Base-by-base conservation (phyloP, 176 grass and related monocot species). In the Musa beccarii region DNA sequence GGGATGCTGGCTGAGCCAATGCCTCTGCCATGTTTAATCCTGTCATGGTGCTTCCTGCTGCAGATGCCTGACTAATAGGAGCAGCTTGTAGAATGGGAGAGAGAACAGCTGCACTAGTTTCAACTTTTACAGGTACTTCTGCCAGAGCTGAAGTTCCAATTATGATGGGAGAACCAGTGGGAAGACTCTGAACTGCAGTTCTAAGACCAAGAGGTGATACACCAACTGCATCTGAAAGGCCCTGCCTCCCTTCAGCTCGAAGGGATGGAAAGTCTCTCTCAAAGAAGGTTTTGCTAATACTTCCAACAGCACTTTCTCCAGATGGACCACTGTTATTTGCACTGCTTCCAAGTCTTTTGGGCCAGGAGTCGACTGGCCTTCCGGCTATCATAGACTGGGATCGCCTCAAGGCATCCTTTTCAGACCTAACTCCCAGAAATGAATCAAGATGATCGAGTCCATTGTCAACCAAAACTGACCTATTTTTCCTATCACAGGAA, bases 21-120 rank as follows among this genome's bases (percentile, higher is more conserved):
- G 84, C 68, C 66, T 86, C 84, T 4, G 79, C 79, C 84, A 86
- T 86, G 72, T 86, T 86, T 76, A 86, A 82, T 24, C 83, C 83
- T 51, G 73, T 72, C 17, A 19, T 34, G 61, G 54, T 43, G 63
- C 51, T 59, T 26, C 29, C 63, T 34, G 74, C 49, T 59, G 56
- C 11, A 17, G 79, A 63, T 51, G 22, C n/a, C 26, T 80, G 77
- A 70, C 3, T 80, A 52, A 78, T 10, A 25, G 59, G 34, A 62
- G 69, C 7, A 61, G 63, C 19, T 5, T 72, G 68, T 61, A 69
- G 17, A 16, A 23, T 11, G 52, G 70, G 11, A 34, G 51, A 52
- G 11, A 25, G 3, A 6, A 59, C 59, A 54, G 50, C 14, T 29
- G 50, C 81, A 78, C 68, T 73, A 2, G 56, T 24, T 14, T 43